phyloP scores from a whole-genome alignment of 345 rosid genomes.

The Carallia brachiata region DNA sequence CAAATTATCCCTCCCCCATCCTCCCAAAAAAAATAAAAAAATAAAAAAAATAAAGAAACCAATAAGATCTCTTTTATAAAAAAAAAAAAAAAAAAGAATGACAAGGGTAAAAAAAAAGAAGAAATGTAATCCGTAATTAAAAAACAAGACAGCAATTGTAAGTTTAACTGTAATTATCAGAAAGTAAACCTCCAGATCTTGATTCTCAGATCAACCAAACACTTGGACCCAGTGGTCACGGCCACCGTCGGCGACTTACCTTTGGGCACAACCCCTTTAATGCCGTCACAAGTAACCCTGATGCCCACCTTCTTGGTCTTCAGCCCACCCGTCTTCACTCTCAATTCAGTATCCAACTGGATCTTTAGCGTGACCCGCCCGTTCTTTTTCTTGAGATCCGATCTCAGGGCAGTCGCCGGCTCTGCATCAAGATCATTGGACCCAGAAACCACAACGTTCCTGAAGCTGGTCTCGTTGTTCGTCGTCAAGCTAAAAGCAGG shows the following conservation, averaged over 20 bases:
- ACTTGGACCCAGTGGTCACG: constrained; percentile 41
- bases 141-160: background rate
- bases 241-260: constrained; percentile 72
- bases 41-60: background rate
- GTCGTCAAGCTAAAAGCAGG: constrained; percentile 53
- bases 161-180: constrained; percentile 16
- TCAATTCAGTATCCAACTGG: constrained; percentile 64
- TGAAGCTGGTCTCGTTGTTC: constrained; percentile 60
- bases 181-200: constrained; percentile 94
- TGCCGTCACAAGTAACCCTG: constrained; percentile 63
- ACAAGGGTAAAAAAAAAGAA: background rate
- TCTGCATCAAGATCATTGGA: constrained; percentile 69
- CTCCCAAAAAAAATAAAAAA: background rate
- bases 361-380: constrained; percentile 49
- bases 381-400: constrained; percentile 65
- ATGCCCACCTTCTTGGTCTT: constrained; percentile 79
- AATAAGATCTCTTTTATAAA: background rate
- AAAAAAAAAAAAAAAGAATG: constrained; percentile 3
- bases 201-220: constrained; percentile 79
- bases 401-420: constrained; percentile 47
- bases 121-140: background rate
- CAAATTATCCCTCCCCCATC: background rate
- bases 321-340: constrained; percentile 49
- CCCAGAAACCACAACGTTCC: constrained; percentile 48
- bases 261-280: constrained; percentile 63